Percentiles rank a stretch among this genome's conserved stretches.
These are phyloP conservation scores for Chalara sp. DNA, from an alignment of 2,329 filamentous ascomycete species.

Conservation along the genomic window DNA sequence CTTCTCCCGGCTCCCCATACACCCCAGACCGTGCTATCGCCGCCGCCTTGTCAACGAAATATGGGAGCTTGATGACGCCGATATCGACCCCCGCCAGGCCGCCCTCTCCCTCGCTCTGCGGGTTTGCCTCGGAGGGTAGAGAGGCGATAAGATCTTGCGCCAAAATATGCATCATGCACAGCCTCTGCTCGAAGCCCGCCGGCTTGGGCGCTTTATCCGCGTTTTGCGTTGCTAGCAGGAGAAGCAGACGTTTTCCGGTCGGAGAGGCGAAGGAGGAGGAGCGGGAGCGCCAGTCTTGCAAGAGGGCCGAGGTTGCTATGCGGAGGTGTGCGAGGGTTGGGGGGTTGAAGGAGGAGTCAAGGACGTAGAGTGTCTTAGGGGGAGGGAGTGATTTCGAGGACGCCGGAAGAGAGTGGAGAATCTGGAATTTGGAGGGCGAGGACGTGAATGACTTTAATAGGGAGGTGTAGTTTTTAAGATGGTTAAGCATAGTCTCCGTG, in stretches of 20 bases:
- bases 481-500: not conserved
- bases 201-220: constrained; percentile 62
- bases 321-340: constrained; percentile 54
- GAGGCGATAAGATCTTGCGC: constrained; percentile 29
- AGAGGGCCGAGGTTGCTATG: constrained; percentile 45
- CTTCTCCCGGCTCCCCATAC: constrained; percentile 23
- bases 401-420: constrained; percentile 19
- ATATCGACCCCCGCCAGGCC: constrained; percentile 43
- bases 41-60: constrained; percentile 65
- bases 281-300: constrained; percentile 1
- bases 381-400: constrained; percentile 12
- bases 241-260: constrained; percentile 37
- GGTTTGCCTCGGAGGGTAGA: not conserved
- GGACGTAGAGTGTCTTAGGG: constrained; percentile 42
- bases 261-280: constrained; percentile 5
- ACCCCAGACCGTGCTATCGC: constrained; percentile 44
- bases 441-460: constrained; percentile 20
- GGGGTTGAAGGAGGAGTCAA: constrained; percentile 65
- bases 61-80: constrained; percentile 63
- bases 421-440: constrained; percentile 19
- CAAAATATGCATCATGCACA: constrained; percentile 67
- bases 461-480: constrained; percentile 8
- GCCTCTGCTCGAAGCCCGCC: constrained; percentile 58
- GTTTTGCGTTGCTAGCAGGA: constrained; percentile 57
- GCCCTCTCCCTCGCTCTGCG: not conserved